Evolutionary conservation across 345 rosid genomes (phyloP).

Genomic region (Punica granatum): DNA sequence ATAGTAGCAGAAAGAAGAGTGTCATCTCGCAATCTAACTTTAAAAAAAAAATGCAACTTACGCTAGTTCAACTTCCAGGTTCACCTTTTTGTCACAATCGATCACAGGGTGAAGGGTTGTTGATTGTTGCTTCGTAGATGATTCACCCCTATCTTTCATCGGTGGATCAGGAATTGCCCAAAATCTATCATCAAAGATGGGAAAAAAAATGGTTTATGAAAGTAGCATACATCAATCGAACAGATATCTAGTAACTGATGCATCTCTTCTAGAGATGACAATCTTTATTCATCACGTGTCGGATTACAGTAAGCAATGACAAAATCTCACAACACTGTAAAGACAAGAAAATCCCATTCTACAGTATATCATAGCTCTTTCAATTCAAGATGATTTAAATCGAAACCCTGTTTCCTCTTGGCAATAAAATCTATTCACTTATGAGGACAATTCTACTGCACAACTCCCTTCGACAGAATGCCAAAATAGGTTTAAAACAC

Average conservation of each 20-base stretch:
- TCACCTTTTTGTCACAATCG: slow-evolving; percentile 74
- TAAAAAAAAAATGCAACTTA: slow-evolving; percentile 6
- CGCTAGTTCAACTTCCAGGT: slow-evolving; percentile 12
- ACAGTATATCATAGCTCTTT: not conserved
- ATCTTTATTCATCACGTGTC: not conserved
- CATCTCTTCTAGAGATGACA: not conserved
- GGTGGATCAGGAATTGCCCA: slow-evolving; percentile 46
- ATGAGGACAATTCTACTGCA: not conserved
- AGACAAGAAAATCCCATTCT: not conserved
- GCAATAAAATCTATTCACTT: not conserved
- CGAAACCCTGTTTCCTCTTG: not conserved
- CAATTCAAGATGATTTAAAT: not conserved
- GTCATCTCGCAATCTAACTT: slow-evolving; percentile 8
- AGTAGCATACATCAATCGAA: too few species aligned
- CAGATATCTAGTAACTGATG: not conserved
- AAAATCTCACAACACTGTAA: not conserved
- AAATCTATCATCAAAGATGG: slow-evolving; percentile 34
- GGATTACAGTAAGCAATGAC: not conserved
- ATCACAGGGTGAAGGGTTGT: slow-evolving; percentile 35
- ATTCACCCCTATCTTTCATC: slow-evolving; percentile 23
- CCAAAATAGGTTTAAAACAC: not conserved
- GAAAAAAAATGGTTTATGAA: not conserved
- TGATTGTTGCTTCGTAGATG: slow-evolving; percentile 25
- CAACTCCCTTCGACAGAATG: not conserved
- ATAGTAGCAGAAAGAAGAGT: slow-evolving; percentile 15